Conservation (phyloP, 2,329 filamentous ascomycete genomes). For the Blastomyces parvus region DNA sequence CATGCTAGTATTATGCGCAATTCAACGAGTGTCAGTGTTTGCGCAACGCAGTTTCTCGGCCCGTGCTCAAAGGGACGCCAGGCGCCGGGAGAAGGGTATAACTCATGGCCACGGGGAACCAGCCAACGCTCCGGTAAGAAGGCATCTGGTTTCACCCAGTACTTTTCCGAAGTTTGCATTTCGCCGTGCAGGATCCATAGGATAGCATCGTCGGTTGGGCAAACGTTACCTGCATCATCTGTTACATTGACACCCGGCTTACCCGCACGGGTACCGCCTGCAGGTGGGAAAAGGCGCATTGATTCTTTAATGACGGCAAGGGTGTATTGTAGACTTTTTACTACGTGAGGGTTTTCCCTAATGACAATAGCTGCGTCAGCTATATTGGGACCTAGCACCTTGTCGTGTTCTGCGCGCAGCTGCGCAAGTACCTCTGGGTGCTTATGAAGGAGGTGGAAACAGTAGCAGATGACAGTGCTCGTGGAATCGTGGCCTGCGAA, state of each 20-base stretch:
- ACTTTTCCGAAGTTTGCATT: slow-evolving; percentile 1
- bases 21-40: neutral
- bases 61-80: neutral
- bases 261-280: neutral
- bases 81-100: neutral
- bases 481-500: slow-evolving; percentile 30
- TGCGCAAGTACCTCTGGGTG: slow-evolving; percentile 27
- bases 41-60: neutral
- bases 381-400: slow-evolving; percentile 40
- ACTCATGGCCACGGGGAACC: neutral
- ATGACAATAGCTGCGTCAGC: slow-evolving; percentile 31
- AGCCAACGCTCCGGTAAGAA: neutral
- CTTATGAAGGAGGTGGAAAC: slow-evolving; percentile 31
- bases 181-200: neutral
- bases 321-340: slow-evolving; percentile 47
- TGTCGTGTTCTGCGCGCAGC: slow-evolving; percentile 44
- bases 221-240: neutral
- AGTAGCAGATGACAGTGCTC: slow-evolving; percentile 26
- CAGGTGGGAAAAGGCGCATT: slow-evolving; percentile 44
- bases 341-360: slow-evolving; percentile 34
- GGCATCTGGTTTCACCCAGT: neutral
- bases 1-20: neutral
- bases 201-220: neutral
- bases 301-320: slow-evolving; percentile 47
- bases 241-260: neutral